phyloP scores from a whole-genome alignment of 1,284 basidiomycete genomes.

The Microstroma glucosiphilum region DNA sequence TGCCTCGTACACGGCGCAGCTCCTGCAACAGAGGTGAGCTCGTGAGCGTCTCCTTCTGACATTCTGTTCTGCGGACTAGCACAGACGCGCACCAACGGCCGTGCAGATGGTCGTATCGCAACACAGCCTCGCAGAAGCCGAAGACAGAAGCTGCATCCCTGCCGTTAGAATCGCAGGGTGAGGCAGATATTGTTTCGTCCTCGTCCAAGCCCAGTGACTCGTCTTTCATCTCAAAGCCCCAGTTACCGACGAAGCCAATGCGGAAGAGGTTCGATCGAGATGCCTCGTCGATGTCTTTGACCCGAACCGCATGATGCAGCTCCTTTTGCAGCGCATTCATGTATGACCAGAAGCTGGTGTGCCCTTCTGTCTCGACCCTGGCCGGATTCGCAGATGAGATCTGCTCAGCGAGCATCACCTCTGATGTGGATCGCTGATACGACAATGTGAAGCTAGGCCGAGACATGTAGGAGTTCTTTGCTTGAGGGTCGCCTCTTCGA shows the following conservation, averaged over 20 bases:
- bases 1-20: no score
- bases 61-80: slow-evolving; percentile 30
- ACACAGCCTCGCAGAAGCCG: slow-evolving; percentile 49
- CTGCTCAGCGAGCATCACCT: neutral
- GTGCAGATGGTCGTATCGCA: slow-evolving; percentile 51
- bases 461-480: slow-evolving; percentile 42
- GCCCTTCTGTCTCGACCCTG: no score
- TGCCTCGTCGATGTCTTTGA: neutral
- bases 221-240: slow-evolving; percentile 58
- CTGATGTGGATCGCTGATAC: slow-evolving; percentile 17
- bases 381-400: no score
- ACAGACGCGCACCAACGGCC: slow-evolving; percentile 53
- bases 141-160: slow-evolving; percentile 50
- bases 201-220: slow-evolving; percentile 50
- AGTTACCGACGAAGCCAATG: slow-evolving; percentile 57
- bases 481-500: slow-evolving; percentile 17
- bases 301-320: neutral
- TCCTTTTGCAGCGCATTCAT: neutral
- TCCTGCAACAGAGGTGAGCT: neutral
- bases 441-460: slow-evolving; percentile 34
- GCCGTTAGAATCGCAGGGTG: neutral
- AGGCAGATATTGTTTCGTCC: slow-evolving; percentile 7
- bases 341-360: neutral
- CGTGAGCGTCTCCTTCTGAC: neutral
- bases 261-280: slow-evolving; percentile 38